Conservation (phyloP, 2,329 filamentous ascomycete species). For the Epichloe baconii region DNA sequence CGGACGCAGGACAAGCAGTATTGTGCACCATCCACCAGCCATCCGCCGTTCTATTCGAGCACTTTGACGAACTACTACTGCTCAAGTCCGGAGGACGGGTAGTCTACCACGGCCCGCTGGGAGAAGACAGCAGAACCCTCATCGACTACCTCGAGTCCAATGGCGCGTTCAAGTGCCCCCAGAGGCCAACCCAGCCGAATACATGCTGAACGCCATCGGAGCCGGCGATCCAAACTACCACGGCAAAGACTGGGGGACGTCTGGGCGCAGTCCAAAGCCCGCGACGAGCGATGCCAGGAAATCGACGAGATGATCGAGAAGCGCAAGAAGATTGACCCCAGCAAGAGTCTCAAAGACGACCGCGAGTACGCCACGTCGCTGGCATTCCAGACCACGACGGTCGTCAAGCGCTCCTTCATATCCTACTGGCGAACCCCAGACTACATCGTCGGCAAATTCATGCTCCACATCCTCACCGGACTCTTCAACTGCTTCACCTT, state of each 20-base stretch:
- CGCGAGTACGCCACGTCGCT: slow-evolving; percentile 52
- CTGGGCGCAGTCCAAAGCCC: slow-evolving; percentile 42
- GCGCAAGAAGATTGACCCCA: slow-evolving; percentile 26
- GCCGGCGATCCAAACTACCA: slow-evolving; percentile 48
- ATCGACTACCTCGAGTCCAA: slow-evolving; percentile 40
- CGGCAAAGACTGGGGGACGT: slow-evolving; percentile 49
- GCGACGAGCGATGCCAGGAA: slow-evolving; percentile 31
- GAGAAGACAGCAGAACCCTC: slow-evolving; percentile 32
- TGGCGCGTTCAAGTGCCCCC: slow-evolving; percentile 34
- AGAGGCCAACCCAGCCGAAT: slow-evolving; percentile 40
- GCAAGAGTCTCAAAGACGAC: slow-evolving; percentile 30
- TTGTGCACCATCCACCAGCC: slow-evolving; percentile 50
- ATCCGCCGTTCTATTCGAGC: slow-evolving; percentile 39
- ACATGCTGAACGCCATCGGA: slow-evolving; percentile 44
- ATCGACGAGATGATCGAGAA: slow-evolving; percentile 38
- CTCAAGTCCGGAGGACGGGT: slow-evolving; percentile 39
- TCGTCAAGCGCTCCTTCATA: slow-evolving; percentile 44
- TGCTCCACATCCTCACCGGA: slow-evolving; percentile 48
- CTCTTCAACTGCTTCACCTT: slow-evolving; percentile 63
- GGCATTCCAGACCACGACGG: slow-evolving; percentile 35
- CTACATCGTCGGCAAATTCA: slow-evolving; percentile 49
- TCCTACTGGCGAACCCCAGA: slow-evolving; percentile 53
- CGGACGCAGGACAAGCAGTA: slow-evolving; percentile 45
- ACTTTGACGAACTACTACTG: slow-evolving; percentile 43
- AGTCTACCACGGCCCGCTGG: slow-evolving; percentile 42